Evolutionary conservation across 2,329 filamentous ascomycete species (phyloP).

Genomic region (Venturia pyrina): DNA sequence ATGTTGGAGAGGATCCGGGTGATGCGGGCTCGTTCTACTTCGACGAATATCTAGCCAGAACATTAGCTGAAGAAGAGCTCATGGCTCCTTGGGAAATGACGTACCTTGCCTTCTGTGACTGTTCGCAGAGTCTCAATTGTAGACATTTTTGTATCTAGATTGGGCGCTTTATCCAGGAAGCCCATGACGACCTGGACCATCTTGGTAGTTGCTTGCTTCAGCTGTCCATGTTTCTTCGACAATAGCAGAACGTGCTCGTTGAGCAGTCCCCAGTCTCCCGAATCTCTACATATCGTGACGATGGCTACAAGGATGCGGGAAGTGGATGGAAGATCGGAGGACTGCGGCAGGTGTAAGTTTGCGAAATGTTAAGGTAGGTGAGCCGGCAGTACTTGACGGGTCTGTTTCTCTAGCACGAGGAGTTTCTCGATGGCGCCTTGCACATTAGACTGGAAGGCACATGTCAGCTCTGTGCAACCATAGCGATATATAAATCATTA

Average conservation of each 20-base stretch:
- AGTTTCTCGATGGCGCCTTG: conserved; percentile 91
- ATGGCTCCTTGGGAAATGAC: conserved; percentile 14
- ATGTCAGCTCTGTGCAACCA: not conserved
- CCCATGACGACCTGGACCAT: conserved; percentile 97
- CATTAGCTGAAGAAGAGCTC: not conserved
- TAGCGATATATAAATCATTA: conserved; percentile 28
- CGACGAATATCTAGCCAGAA: conserved; percentile 77
- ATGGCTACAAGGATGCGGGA: conserved; percentile 80
- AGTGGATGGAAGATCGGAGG: conserved; percentile 91
- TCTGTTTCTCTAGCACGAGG: conserved; percentile 84
- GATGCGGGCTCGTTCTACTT: conserved; percentile 92
- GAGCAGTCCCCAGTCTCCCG: conserved; percentile 84
- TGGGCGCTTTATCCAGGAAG: conserved; percentile 80
- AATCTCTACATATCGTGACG: conserved; percentile 88
- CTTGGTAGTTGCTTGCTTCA: conserved; percentile 97
- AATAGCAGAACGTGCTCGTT: conserved; percentile 94
- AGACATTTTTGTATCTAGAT: conserved; percentile 76
- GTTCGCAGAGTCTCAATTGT: conserved; percentile 93
- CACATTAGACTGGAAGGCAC: conserved; percentile 53
- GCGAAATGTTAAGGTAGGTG: conserved; percentile 12
- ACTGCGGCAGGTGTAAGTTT: conserved; percentile 40
- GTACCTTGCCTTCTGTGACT: conserved; percentile 89
- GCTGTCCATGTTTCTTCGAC: conserved; percentile 99
- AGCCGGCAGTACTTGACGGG: conserved; percentile 64
- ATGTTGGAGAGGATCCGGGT: conserved; percentile 94